A percentile compares a stretch with the other conserved stretches of the same genome.
These are phyloP conservation scores for Dissophora globulifera DNA, from an alignment of 192 early-diverging fungal species.

Conservation along the genomic window DNA sequence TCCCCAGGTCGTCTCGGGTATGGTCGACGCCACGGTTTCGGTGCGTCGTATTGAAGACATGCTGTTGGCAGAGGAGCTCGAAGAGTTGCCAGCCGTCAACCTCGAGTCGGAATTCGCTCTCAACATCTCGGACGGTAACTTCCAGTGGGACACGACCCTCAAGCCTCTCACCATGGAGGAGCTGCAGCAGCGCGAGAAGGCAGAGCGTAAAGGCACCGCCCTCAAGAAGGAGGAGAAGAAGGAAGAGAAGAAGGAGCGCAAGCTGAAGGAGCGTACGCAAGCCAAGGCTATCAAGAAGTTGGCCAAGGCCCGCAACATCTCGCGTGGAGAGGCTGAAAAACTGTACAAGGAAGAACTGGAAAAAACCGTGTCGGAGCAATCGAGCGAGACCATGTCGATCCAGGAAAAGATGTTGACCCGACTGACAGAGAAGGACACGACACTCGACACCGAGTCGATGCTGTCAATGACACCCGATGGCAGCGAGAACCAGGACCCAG, in stretches of 20 bases:
- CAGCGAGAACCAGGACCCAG: no score
- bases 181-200: slow-evolving; percentile 50
- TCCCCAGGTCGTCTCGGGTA: slow-evolving; percentile 81
- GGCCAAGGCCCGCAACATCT: slow-evolving; percentile 37
- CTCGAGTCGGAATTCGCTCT: slow-evolving; percentile 61
- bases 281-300: slow-evolving; percentile 42
- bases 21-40: slow-evolving; percentile 88
- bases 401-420: slow-evolving; percentile 50
- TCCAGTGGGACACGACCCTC: slow-evolving; percentile 71
- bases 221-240: slow-evolving; percentile 52
- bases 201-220: slow-evolving; percentile 44
- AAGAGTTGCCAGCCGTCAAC: slow-evolving; percentile 58
- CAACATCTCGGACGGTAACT: slow-evolving; percentile 66
- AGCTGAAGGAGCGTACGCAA: slow-evolving; percentile 35
- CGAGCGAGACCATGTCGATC: slow-evolving; percentile 47
- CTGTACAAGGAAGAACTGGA: slow-evolving; percentile 24
- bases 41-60: slow-evolving; percentile 84
- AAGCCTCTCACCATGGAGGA: slow-evolving; percentile 50
- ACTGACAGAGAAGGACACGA: slow-evolving; percentile 29
- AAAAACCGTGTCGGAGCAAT: slow-evolving; percentile 26
- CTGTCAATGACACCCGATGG: background rate
- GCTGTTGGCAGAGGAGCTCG: slow-evolving; percentile 74
- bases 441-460: slow-evolving; percentile 48
- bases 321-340: slow-evolving; percentile 27
- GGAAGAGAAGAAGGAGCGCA: slow-evolving; percentile 53